phyloP scores from a whole-genome alignment of 495 filamentous ascomycete genomes.

The Massariosphaeria phaeospora region DNA sequence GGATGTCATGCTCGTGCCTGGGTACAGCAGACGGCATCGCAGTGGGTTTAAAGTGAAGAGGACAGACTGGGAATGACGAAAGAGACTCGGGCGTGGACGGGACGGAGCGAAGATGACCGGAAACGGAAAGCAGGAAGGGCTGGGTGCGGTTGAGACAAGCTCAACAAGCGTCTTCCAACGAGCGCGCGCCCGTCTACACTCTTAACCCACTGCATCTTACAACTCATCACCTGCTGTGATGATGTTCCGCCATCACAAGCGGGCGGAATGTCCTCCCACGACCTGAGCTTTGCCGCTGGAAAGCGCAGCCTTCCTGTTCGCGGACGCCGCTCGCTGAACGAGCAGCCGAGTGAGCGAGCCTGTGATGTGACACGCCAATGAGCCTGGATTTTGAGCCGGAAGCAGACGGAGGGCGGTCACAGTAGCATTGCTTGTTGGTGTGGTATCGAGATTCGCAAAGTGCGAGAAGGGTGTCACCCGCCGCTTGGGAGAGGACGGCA shows the following conservation, averaged over 20 bases:
- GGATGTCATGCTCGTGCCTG: constrained; percentile 11
- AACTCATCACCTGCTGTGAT: background rate
- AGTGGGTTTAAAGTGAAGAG: background rate
- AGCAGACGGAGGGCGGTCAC: constrained; percentile 2
- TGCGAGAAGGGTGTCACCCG: constrained; percentile 15
- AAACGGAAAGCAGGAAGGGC: constrained; percentile 12
- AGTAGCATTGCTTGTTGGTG: constrained; percentile 19
- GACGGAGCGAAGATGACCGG: background rate
- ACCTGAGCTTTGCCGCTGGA: constrained; percentile 2
- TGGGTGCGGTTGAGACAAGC: constrained; percentile 31
- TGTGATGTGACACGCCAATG: constrained; percentile 13
- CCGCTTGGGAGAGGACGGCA: no score
- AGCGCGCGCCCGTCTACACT: background rate
- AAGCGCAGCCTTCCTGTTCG: constrained; percentile 12
- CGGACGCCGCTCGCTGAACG: no score
- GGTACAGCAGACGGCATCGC: constrained; percentile 34
- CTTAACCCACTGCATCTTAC: constrained; percentile 16
- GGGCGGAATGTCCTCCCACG: constrained; percentile 5
- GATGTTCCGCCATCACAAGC: constrained; percentile 6
- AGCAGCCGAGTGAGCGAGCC: constrained; percentile 2
- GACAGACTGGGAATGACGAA: background rate
- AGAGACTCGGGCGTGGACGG: background rate
- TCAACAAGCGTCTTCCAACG: constrained; percentile 22
- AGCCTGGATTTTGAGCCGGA: background rate
- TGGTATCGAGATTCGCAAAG: constrained; percentile 18